These are phyloP conservation scores for Pseudogymnoascus sp. DNA, from an alignment of 2,329 filamentous ascomycete genomes.

Conservation along the genomic window DNA sequence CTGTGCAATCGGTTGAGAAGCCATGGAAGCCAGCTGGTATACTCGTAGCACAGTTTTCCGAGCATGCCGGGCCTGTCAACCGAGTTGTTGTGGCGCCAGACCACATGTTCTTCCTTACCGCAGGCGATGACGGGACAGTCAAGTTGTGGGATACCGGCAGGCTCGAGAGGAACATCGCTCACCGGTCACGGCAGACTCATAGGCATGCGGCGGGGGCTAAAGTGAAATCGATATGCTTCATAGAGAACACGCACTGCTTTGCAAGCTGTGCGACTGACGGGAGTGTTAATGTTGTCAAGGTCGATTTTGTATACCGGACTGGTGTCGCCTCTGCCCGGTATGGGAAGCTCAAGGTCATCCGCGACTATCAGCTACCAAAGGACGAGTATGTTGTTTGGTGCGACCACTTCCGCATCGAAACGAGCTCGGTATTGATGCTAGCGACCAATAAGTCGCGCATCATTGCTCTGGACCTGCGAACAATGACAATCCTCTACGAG, in stretches of 20 bases:
- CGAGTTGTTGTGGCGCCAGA: constrained; percentile 78
- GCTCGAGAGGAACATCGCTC: constrained; percentile 82
- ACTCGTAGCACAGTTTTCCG: constrained; percentile 79
- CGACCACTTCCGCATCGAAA: constrained; percentile 81
- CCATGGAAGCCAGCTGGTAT: constrained; percentile 79
- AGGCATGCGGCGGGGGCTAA: constrained; percentile 62
- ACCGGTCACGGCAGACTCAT: constrained; percentile 80
- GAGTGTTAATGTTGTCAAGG: constrained; percentile 76
- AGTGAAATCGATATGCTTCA: constrained; percentile 77
- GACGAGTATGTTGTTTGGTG: constrained; percentile 81
- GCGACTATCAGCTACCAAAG: constrained; percentile 68
- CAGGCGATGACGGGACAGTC: constrained; percentile 81
- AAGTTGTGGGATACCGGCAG: constrained; percentile 90
- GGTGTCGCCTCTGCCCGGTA: constrained; percentile 57
- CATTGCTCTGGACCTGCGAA: constrained; percentile 75
- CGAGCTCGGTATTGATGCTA: constrained; percentile 72
- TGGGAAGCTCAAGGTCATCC: constrained; percentile 65
- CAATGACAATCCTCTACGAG: constrained; percentile 73
- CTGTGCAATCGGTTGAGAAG: constrained; percentile 34
- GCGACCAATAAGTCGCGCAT: constrained; percentile 82
- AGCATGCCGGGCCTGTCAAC: constrained; percentile 77
- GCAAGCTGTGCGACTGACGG: constrained; percentile 85
- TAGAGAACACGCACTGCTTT: constrained; percentile 91
- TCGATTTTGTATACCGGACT: constrained; percentile 49
- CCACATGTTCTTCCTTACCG: constrained; percentile 90